Conservation (phyloP, 169 alveolate species). For the Amoebophrya sp. region DNA sequence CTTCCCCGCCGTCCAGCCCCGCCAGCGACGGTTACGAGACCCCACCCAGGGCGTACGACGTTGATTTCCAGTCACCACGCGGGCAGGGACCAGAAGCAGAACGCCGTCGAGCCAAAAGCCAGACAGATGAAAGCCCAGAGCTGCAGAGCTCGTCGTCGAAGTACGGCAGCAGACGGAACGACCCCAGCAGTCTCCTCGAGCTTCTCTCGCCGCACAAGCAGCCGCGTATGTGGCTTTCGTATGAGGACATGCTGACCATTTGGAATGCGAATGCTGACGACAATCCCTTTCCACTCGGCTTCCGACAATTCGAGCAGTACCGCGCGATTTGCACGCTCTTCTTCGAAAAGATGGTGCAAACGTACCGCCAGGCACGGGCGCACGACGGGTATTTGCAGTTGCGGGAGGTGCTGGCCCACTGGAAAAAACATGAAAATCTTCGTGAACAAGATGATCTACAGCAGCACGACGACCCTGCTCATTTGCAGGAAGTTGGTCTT, state of each 20-base stretch:
- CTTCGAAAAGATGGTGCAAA: not conserved
- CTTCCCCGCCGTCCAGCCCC: no score
- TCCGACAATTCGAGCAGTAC: not conserved
- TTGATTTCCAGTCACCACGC: no score
- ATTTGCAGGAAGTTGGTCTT: no score
- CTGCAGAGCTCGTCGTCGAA: not conserved
- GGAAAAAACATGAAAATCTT: not conserved
- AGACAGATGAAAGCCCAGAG: not conserved
- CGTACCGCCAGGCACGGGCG: not conserved
- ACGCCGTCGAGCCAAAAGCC: not conserved
- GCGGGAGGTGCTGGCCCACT: not conserved
- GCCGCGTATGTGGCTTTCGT: not conserved
- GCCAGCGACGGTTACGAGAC: no score
- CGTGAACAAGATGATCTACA: not conserved
- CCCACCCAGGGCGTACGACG: no score
- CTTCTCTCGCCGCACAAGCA: no score
- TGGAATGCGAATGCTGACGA: not conserved
- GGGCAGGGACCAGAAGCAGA: no score
- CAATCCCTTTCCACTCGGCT: not conserved
- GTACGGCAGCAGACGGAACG: not conserved
- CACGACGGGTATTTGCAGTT: not conserved
- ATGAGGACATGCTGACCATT: not conserved
- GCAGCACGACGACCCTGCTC: not conserved
- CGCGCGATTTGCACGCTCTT: not conserved
- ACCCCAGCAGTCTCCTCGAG: no score